Evolutionary conservation across 306 rosid species (phyloP), one percentile per base, ranked within the genome.

Genomic region (Trifolium fragiferum): DNA sequence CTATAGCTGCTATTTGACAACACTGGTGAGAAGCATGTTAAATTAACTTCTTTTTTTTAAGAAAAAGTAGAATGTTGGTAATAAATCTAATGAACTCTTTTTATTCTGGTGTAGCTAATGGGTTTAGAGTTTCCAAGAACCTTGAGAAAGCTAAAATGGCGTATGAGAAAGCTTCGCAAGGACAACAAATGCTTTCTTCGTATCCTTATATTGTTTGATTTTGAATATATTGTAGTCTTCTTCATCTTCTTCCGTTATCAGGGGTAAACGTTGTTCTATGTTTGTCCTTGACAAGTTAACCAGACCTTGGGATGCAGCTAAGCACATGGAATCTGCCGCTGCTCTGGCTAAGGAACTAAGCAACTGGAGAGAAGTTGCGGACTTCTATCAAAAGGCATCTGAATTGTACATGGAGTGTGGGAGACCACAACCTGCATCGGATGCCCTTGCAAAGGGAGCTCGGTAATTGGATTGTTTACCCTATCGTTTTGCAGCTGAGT

Each of bases 301-400:
- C 66, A 94, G 98, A 84, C 97, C 95, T 58, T 92, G 98, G 98
- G 97, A 94, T 74, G 96, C 98, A 16, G 97, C 98, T 71, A 92
- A 88, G 84, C 97, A 88, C 81, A 91, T 94, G 96, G 98, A 94
- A 83, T 91, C 98, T 76, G 97, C 98, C 2, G 97, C 88, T 66
- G 91, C 86, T 79, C 82, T 88, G 54, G 98, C 96, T 19, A 94
- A 94, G 86, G 98, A 94, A 44, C 79, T 94, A 49, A 79, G 93
- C 10, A 76, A 89, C 41, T 90, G 90, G 93, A 87, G 20, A 70
- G 98, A 94, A 87, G 97, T 85, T 61, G 86, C 66, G 43, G 98
- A 94, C 62, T 94, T 94, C 76, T 94, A 86, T 78, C 87, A 86
- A 86, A 91, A 84, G 73, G 97, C 97, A 15, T 90, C 98, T 23